phyloP scores from a whole-genome alignment of 208 protist species.

The Leishmania tarentolae region DNA sequence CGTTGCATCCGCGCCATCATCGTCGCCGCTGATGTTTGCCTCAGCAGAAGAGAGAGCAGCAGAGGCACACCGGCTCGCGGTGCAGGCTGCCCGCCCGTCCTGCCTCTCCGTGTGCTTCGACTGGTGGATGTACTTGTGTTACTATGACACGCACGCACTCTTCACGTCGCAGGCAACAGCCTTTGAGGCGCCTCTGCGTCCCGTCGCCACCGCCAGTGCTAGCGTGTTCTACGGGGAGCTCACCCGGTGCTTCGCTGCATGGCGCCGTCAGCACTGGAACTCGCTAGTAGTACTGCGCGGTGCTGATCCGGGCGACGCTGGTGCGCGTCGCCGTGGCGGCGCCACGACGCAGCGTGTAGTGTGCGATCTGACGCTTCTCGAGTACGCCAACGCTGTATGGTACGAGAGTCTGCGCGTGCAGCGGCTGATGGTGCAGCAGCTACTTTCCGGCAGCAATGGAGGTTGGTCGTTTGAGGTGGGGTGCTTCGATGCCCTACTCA shows the following conservation, averaged over 20 bases:
- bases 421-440: slow-evolving; percentile 55
- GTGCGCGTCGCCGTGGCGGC: not conserved
- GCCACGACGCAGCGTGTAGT: slow-evolving; percentile 1
- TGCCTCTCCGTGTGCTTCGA: slow-evolving; percentile 26
- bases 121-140: slow-evolving; percentile 36
- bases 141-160: slow-evolving; percentile 31
- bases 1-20: not conserved
- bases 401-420: slow-evolving; percentile 71
- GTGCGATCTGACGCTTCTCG: slow-evolving; percentile 19
- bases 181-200: slow-evolving; percentile 33
- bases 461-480: slow-evolving; percentile 12
- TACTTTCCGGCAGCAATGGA: slow-evolving; percentile 23
- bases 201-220: slow-evolving; percentile 16
- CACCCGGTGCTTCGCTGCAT: slow-evolving; percentile 31
- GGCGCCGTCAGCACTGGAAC: slow-evolving; percentile 40
- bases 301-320: not conserved
- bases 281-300: slow-evolving; percentile 21
- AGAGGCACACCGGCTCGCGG: slow-evolving; percentile 15
- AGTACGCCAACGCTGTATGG: slow-evolving; percentile 40
- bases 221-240: slow-evolving; percentile 35
- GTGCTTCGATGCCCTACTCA: slow-evolving; percentile 7
- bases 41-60: not conserved
- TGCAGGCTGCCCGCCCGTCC: slow-evolving; percentile 8
- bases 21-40: not conserved
- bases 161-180: slow-evolving; percentile 19